Conservation (phyloP, 345 rosid genomes). For the Lenwebbia sp. region DNA sequence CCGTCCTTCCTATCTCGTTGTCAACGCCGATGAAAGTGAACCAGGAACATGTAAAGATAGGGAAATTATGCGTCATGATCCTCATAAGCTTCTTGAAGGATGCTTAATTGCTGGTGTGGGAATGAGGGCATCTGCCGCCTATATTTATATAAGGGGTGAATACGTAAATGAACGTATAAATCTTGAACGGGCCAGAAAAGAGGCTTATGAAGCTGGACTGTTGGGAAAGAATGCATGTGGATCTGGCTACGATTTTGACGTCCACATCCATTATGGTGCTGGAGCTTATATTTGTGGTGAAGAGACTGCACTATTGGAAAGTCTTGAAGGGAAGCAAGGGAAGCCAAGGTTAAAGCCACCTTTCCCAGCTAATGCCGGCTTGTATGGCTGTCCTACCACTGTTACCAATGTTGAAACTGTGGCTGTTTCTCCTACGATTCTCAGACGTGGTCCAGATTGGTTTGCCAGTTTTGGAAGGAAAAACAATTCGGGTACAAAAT, state of each 20-base stretch:
- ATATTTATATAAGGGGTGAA: constrained; percentile 94
- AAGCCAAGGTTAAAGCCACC: constrained; percentile 99
- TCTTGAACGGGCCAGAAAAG: constrained; percentile 80
- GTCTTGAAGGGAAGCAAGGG: constrained; percentile 97
- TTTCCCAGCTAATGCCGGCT: constrained; percentile 94
- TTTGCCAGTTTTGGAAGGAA: constrained; percentile 98
- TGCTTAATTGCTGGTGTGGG: constrained; percentile 98
- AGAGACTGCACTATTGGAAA: constrained; percentile 94
- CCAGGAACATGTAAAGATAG: constrained; percentile 99
- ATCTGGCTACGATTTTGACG: constrained; percentile 95
- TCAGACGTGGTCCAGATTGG: constrained; percentile 98
- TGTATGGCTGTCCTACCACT: constrained; percentile 95
- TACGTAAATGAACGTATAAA: constrained; percentile 83
- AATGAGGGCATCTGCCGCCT: constrained; percentile 96
- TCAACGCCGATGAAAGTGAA: constrained; percentile 99
- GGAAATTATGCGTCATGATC: constrained; percentile 97
- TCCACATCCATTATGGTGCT: constrained; percentile 93
- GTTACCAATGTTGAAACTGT: constrained; percentile 96
- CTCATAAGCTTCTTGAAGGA: constrained; percentile 92
- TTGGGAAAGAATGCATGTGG: constrained; percentile 97
- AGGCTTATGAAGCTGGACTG: constrained; percentile 86
- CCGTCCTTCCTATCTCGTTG: constrained; percentile 96
- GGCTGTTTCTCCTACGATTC: constrained; percentile 92
- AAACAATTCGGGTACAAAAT: constrained; percentile 83
- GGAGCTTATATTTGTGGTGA: constrained; percentile 99